Evolutionary conservation across 441 rosid species (phyloP), one percentile per base, ranked within the genome.

Genomic region (Lepidium campestre): DNA sequence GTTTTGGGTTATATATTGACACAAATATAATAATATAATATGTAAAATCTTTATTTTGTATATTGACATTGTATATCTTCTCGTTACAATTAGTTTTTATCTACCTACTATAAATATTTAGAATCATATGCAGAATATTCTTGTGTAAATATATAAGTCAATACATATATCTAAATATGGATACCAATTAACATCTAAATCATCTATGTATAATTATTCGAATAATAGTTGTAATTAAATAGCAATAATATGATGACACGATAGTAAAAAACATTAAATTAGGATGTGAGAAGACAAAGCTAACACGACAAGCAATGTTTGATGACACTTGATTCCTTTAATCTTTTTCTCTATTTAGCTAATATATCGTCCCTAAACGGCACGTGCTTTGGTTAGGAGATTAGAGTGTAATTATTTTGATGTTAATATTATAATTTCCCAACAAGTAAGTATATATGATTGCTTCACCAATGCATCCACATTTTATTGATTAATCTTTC

Each of bases 291-390:
- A 50, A 18, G 72, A 60, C 62, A 66, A 66, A 45, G 68, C 76
- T 14, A 66, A 66, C 72, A 73, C 72, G 76, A 73, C 76, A 73
- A 73, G 76, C 76, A 73, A 66, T 66, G 76, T 66, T 29, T 29
- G 34, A 29, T 29, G 34, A 7, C 34, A 7, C 34, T 29, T 72
- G 76, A 72, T 72, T 44, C 76, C 67, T 57, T 57, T 49, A 10
- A 47, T 58, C 47, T 31, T 34, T 18, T 52, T 63, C 48, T 49
- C 45, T 1, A 6, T 22, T 67, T 18, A 18, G 35, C 62, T 58
- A 52, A 72, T 44, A 17, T 37, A 14, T 40, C 35, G 9, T 48
- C 15, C 9, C 50, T 27, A 50, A 53, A 42, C 27, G 36, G 41
- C 71, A 72, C 67, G 76, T 65, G 67, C 36, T 44, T 35, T 65